A percentile compares a stretch with the other conserved stretches of the same genome.
Conservation (phyloP, 163 green algal genomes). For the Chlamydomonas reinhardtii region DNA sequence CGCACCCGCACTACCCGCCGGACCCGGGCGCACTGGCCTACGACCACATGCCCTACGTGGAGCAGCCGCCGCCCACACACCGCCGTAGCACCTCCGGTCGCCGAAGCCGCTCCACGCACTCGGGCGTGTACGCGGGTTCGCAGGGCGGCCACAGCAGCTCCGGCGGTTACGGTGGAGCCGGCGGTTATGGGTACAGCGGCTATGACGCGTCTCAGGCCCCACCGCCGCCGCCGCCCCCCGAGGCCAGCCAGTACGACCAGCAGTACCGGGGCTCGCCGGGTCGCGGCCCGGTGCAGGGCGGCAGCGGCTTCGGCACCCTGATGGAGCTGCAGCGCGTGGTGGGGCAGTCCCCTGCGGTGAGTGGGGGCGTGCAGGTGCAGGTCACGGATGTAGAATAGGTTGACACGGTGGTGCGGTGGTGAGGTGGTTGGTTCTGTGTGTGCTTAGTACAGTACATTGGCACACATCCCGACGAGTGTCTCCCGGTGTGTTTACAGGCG, state of each 20-base stretch:
- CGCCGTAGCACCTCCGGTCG: not conserved
- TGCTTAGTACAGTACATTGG: too few relatives aligned
- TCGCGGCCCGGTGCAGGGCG: not conserved
- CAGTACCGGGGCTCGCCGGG: not conserved
- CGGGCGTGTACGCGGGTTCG: not conserved
- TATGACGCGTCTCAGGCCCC: too few relatives aligned
- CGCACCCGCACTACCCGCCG: too few relatives aligned
- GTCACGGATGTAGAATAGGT: too few relatives aligned
- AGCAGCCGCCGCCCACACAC: slow-evolving; percentile 16
- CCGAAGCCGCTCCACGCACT: not conserved
- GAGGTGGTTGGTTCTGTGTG: too few relatives aligned
- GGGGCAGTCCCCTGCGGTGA: not conserved
- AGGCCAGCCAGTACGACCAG: not conserved
- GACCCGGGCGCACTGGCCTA: not conserved
- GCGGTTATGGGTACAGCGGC: too few relatives aligned
- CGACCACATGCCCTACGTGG: slow-evolving; percentile 2
- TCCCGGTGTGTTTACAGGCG: not conserved
- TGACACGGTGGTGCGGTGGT: too few relatives aligned
- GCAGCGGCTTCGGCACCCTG: slow-evolving; percentile 22
- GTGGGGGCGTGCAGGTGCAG: not conserved
- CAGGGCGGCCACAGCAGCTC: not conserved
- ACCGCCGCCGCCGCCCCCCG: not conserved
- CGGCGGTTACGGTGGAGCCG: too few relatives aligned
- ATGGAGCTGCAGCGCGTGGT: slow-evolving; percentile 25
- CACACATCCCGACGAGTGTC: too few relatives aligned